These are phyloP conservation scores for Blastobotrys serpentis DNA, from an alignment of 1,139 yeast species.

Conservation along the genomic window DNA sequence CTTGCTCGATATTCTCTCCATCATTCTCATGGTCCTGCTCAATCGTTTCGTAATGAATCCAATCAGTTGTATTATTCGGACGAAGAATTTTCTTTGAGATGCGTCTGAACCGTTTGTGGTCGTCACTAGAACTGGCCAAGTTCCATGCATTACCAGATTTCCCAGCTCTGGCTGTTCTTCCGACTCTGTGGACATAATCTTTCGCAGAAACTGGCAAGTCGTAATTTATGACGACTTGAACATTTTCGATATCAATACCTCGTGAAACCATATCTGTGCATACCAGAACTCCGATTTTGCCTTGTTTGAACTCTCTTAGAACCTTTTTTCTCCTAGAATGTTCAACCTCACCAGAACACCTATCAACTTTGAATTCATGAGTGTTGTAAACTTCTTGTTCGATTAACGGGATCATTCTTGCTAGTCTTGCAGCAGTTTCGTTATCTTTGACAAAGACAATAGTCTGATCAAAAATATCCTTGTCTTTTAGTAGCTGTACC, in stretches of 20 bases:
- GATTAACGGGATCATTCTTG: slow-evolving; percentile 57
- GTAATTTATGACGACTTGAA: slow-evolving; percentile 79
- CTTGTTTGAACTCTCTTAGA: slow-evolving; percentile 56
- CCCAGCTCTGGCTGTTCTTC: slow-evolving; percentile 95
- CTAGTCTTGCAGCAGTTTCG: slow-evolving; percentile 76
- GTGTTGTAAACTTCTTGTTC: slow-evolving; percentile 32
- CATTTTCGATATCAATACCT: slow-evolving; percentile 79
- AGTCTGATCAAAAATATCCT: slow-evolving; percentile 39
- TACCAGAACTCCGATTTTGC: slow-evolving; percentile 56
- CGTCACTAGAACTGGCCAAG: slow-evolving; percentile 72
- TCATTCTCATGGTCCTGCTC: slow-evolving; percentile 19
- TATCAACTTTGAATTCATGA: slow-evolving; percentile 26
- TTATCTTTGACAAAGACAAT: slow-evolving; percentile 79
- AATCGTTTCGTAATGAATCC: slow-evolving; percentile 16
- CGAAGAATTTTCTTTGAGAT: slow-evolving; percentile 34
- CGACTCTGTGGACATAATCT: slow-evolving; percentile 93
- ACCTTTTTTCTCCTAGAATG: slow-evolving; percentile 36
- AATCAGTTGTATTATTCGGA: slow-evolving; percentile 14
- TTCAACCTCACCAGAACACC: slow-evolving; percentile 42
- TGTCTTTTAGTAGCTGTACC: slow-evolving; percentile 50
- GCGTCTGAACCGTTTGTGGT: slow-evolving; percentile 59
- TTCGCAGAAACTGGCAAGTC: slow-evolving; percentile 86
- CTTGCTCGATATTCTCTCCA: slow-evolving; percentile 29
- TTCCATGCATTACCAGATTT: slow-evolving; percentile 71
- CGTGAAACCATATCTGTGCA: slow-evolving; percentile 94